Percentiles rank a stretch among this genome's conserved stretches.
Evolutionary conservation across 1,284 basidiomycete species (phyloP).

Genomic region (Neolentinus lepideus): DNA sequence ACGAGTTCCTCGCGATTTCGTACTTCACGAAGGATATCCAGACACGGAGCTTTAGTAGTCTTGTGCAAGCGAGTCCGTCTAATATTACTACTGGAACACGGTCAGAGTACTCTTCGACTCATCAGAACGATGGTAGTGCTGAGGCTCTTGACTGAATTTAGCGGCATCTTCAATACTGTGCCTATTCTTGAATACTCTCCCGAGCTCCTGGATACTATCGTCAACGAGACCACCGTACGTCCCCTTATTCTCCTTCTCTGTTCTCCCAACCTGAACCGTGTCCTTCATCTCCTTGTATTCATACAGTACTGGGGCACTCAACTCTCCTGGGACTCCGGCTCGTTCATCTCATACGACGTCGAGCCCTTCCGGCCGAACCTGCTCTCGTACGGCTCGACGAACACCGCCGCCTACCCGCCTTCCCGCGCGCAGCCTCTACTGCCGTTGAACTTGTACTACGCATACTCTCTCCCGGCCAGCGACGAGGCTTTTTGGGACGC

Average conservation of each 20-base stretch:
- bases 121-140: background rate
- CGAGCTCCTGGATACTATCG: constrained; percentile 34
- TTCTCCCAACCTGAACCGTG: background rate
- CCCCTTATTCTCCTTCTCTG: background rate
- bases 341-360: constrained; percentile 39
- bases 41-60: constrained; percentile 28
- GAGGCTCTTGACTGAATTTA: constrained; percentile 13
- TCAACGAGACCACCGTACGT: constrained; percentile 43
- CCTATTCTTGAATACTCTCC: constrained; percentile 34
- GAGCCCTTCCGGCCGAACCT: constrained; percentile 46
- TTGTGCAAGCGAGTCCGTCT: constrained; percentile 32
- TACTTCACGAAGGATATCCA: constrained; percentile 19
- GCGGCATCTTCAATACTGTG: constrained; percentile 42
- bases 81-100: constrained; percentile 31
- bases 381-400: constrained; percentile 28
- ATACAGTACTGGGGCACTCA: constrained; percentile 19
- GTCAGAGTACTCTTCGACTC: constrained; percentile 19
- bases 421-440: constrained; percentile 28
- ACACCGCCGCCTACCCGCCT: constrained; percentile 40
- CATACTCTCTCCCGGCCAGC: constrained; percentile 26
- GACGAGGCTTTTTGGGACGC: constrained; percentile 35
- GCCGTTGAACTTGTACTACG: constrained; percentile 42
- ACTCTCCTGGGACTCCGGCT: constrained; percentile 13
- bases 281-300: too few species aligned
- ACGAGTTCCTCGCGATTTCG: constrained; percentile 30